phyloP scores from a whole-genome alignment of 139 green algal genomes.

The Marvania coccoides region DNA sequence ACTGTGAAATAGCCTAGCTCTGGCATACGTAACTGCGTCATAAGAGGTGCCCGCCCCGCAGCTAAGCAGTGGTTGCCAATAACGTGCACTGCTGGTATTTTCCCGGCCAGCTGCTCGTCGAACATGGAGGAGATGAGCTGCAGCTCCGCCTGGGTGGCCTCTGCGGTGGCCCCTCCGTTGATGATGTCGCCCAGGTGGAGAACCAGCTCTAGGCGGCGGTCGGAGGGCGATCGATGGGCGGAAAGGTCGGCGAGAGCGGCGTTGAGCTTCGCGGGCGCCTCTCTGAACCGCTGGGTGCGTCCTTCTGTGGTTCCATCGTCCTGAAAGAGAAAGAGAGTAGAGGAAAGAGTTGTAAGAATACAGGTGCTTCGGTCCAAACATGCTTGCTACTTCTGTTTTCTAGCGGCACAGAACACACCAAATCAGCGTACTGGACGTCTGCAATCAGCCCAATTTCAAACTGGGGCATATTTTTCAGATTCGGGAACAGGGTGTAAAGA shows the following conservation, averaged over 20 bases:
- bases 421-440: constrained; percentile 29
- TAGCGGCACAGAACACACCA: not conserved
- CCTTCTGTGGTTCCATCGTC: constrained; percentile 39
- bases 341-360: not conserved
- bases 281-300: constrained; percentile 45
- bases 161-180: constrained; percentile 38
- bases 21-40: constrained; percentile 33
- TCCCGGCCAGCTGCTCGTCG: constrained; percentile 2
- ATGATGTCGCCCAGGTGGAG: constrained; percentile 63
- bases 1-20: constrained; percentile 35
- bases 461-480: no score
- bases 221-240: not conserved
- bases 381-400: no score
- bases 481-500: no score
- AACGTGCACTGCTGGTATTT: constrained; percentile 35
- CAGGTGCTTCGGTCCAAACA: not conserved
- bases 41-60: constrained; percentile 20
- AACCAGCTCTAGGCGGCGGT: constrained; percentile 23
- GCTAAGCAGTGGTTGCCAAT: constrained; percentile 67
- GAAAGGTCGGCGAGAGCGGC: constrained; percentile 26
- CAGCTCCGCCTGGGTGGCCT: constrained; percentile 11
- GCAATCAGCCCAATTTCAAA: constrained; percentile 23
- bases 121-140: constrained; percentile 14
- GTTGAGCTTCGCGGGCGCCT: constrained; percentile 53
- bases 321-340: constrained; percentile 6